Evolutionary conservation across 192 early-diverging fungal species (phyloP), one percentile per base, ranked within the genome.

Genomic region (Lobosporangium transversale): DNA sequence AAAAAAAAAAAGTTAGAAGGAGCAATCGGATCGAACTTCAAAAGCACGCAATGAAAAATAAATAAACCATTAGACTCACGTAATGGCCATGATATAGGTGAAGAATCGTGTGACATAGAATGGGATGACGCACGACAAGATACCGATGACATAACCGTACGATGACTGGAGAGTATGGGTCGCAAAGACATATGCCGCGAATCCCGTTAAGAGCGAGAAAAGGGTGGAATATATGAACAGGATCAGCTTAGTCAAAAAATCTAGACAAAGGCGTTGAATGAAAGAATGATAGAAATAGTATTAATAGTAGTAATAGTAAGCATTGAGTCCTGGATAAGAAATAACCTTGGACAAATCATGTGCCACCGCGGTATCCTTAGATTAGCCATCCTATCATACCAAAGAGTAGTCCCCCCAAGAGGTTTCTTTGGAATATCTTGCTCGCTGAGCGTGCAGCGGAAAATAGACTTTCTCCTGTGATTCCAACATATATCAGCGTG

Each of bases 381-480:
- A n/a, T n/a, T n/a, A n/a, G n/a, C n/a, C n/a, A n/a, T n/a, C n/a
- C n/a, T n/a, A 24, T 45, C 52, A 44, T 78, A 58, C 83, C 70
- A n/a, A 88, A 87, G 2, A 88, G 62, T 12, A 92, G 63, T 2
- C 90, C 92, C 57, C 87, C 78, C 3, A 93, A 54, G n/a, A 93
- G 68, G 55, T 94, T 94, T 12, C 93, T 68, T 30, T 90, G 81
- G 69, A 94, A 93, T 30, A 93, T 82, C 56, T 89, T 88, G 44
- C 92, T 90, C 14, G 85, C 89, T 7, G 58, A 71, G 24, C 78
- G 68, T 20, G 86, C 85, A 1, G 92, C 85, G 14, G 70, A 53
- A 45, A 79, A 83, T 40, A 92, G 83, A n/a, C 81, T 82, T 50
- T 88, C 83, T 20, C 92, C 90, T 27, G 89, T 89, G 48, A 94